phyloP scores from a whole-genome alignment of 2,329 filamentous ascomycete genomes.

The Penicillium polonicum region DNA sequence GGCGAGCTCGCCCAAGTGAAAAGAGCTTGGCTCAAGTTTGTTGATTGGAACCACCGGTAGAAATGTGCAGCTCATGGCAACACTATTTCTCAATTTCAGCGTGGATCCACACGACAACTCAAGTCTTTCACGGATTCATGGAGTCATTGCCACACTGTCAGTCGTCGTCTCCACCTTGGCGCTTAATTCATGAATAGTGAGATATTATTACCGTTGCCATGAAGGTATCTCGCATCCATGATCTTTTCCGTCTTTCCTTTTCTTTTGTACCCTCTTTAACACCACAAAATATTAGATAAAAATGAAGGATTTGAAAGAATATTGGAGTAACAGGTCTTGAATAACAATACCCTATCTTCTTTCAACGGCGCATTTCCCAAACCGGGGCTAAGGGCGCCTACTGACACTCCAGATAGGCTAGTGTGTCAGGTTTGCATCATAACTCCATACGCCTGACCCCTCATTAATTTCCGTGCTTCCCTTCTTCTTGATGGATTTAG shows the following conservation, averaged over 20 bases:
- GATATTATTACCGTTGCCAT: background rate
- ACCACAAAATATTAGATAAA: too few relatives aligned
- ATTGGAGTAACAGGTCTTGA: background rate
- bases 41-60: too few relatives aligned
- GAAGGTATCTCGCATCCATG: too few relatives aligned
- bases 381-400: slow-evolving; percentile 5
- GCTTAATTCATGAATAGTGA: background rate
- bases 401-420: background rate
- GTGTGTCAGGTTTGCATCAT: background rate
- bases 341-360: too few relatives aligned
- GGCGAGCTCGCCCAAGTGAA: too few relatives aligned
- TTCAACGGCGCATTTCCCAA: background rate
- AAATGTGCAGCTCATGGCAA: too few relatives aligned
- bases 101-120: too few relatives aligned
- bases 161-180: background rate
- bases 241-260: too few relatives aligned
- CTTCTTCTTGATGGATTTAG: background rate
- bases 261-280: too few relatives aligned
- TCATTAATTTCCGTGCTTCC: background rate
- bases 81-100: background rate
- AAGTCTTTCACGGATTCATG: too few relatives aligned
- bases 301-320: background rate
- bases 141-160: background rate
- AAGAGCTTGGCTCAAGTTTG: too few relatives aligned
- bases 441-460: background rate